Conservation (phyloP, 768 basidiomycete species). For the Pleurotus salmoneostramineus region DNA sequence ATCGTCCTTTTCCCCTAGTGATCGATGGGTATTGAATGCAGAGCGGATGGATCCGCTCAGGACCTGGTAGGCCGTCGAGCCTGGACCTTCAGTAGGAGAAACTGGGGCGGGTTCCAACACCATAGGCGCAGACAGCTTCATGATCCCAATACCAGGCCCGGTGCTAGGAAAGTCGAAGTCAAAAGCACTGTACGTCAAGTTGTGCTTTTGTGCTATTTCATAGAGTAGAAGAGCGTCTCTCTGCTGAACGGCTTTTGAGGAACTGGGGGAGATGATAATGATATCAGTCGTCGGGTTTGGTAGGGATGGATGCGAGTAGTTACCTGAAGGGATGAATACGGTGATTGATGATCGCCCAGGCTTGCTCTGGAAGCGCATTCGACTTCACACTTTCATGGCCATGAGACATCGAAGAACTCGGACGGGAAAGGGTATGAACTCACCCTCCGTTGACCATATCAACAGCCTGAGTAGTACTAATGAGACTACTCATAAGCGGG, state of each 20-base stretch:
- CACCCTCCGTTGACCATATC: slow-evolving; percentile 58
- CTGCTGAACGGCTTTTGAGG: slow-evolving; percentile 38
- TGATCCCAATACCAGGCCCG: slow-evolving; percentile 35
- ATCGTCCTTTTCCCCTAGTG: slow-evolving; percentile 8
- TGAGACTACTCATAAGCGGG: slow-evolving; percentile 36
- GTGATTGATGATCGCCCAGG: slow-evolving; percentile 68
- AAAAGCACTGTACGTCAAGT: slow-evolving; percentile 59
- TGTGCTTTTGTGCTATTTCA: slow-evolving; percentile 44
- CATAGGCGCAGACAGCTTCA: slow-evolving; percentile 48
- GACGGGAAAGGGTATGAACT: neutral
- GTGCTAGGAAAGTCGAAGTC: slow-evolving; percentile 33
- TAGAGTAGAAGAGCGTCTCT: slow-evolving; percentile 43
- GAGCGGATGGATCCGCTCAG: slow-evolving; percentile 68
- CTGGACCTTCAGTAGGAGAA: slow-evolving; percentile 38
- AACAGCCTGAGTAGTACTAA: slow-evolving; percentile 75
- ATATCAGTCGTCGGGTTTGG: neutral
- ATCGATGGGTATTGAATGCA: slow-evolving; percentile 47
- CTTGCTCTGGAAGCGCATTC: slow-evolving; percentile 78
- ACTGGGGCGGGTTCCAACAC: slow-evolving; percentile 67
- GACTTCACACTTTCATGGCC: slow-evolving; percentile 46
- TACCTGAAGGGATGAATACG: slow-evolving; percentile 62
- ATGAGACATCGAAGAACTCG: neutral
- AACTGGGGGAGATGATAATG: slow-evolving; percentile 24
- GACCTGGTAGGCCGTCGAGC: slow-evolving; percentile 42
- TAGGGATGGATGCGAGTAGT: neutral